Conservation (phyloP, 805 yeast genomes). For the Yarrowia sp. region DNA sequence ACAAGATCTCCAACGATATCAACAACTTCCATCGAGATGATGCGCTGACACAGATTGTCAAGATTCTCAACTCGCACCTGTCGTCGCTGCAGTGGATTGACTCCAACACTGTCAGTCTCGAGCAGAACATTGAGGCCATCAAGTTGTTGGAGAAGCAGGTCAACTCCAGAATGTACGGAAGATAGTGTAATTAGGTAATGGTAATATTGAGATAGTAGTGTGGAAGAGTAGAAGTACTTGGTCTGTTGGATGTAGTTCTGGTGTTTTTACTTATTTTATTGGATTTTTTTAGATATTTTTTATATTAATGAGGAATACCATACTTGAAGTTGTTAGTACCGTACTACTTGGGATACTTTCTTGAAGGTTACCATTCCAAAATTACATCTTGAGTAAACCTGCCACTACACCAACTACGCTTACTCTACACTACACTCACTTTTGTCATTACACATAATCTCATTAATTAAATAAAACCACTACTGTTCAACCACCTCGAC, state of each 20-base stretch:
- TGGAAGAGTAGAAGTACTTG: no score
- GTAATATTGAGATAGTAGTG: neutral
- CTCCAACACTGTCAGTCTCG: constrained; percentile 63
- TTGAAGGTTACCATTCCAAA: no score
- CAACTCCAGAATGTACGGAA: constrained; percentile 15
- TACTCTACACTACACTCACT: neutral
- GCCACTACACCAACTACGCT: neutral
- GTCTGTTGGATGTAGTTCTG: no score
- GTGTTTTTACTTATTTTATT: no score
- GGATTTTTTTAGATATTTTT: no score
- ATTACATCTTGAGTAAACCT: no score
- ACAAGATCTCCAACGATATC: constrained; percentile 72
- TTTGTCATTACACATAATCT: neutral
- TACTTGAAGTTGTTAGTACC: no score
- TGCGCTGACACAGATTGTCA: constrained; percentile 55
- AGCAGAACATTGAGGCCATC: constrained; percentile 55
- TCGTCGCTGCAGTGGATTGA: constrained; percentile 89
- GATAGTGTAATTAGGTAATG: neutral
- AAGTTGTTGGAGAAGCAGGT: constrained; percentile 32
- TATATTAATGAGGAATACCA: no score
- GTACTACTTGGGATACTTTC: no score
- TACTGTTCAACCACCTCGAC: neutral
- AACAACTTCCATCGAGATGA: constrained; percentile 57
- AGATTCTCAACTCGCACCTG: constrained; percentile 80
- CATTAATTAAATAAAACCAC: neutral